Evolutionary conservation across 352 stramenopile genomes (phyloP).

Genomic region (Phytophthora pini): DNA sequence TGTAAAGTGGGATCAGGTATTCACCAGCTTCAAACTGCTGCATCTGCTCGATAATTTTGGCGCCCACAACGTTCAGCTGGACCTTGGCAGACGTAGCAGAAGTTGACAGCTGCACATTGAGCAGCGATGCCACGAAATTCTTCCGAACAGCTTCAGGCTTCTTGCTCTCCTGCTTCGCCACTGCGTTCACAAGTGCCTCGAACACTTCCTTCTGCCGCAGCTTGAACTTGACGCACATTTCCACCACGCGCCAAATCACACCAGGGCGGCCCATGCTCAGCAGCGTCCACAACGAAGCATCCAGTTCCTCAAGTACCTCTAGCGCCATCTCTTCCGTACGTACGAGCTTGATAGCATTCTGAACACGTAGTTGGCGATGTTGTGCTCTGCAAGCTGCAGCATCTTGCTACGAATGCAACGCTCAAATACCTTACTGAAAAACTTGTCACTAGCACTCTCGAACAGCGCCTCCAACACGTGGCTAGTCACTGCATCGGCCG

Average conservation of each 20-base stretch:
- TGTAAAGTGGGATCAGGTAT: conserved; percentile 59
- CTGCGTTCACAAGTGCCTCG: conserved; percentile 54
- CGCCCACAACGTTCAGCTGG: conserved; percentile 80
- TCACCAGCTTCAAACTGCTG: conserved; percentile 66
- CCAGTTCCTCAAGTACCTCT: conserved; percentile 66
- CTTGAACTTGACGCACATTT: conserved; percentile 75
- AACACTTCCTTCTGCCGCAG: conserved; percentile 63
- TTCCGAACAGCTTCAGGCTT: conserved; percentile 75
- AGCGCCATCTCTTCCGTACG: conserved; percentile 46
- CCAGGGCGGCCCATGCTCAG: conserved; percentile 73
- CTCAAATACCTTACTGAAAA: conserved; percentile 73
- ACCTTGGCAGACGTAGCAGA: conserved; percentile 56
- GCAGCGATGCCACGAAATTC: conserved; percentile 67
- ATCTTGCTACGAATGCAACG: conserved; percentile 68
- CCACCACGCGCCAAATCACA: conserved; percentile 80
- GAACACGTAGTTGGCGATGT: conserved; percentile 87
- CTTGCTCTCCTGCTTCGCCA: conserved; percentile 82
- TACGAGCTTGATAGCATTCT: conserved; percentile 71
- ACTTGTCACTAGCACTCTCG: conserved; percentile 57
- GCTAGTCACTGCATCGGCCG: conserved; percentile 75
- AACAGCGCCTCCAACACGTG: conserved; percentile 81
- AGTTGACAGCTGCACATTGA: conserved; percentile 74
- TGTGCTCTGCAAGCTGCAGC: conserved; percentile 74
- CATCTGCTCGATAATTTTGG: conserved; percentile 76
- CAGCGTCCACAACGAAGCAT: conserved; percentile 69